Base-by-base conservation (phyloP, 2,329 filamentous ascomycete species). In the Aspergillus phoenicis region DNA sequence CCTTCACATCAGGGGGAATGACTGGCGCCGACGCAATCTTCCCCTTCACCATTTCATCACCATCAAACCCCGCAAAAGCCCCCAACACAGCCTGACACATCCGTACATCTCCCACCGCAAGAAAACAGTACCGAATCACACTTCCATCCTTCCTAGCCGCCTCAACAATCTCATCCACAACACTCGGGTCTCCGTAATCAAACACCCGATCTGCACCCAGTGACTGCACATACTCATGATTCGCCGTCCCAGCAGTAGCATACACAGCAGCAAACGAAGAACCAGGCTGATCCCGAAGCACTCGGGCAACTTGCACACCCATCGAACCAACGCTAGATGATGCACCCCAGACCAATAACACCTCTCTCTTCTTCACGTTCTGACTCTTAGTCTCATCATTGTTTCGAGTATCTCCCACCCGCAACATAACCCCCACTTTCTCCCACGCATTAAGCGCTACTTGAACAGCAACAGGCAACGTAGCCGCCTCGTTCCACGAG, bases 311-410 rank as follows among this genome's bases (percentile, higher is more conserved):
- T 62, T 81, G 79, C 4, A 82, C 78, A 0, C 76, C 77, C 76
- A 81, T 79, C 0, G 74, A 78, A 1, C 79, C 80, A 1, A 82
- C 75, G 48, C 80, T 82, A 0, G 78, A 81, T 8, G 63, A 80
- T 4, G 75, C 80, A 1, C 80, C 80, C 80, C 79, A 82, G 33
- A 82, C 71, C 0, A 82, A 54, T 2, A 82, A 68, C 2, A 65
- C 75, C 56, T 77, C 72, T 59, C 24, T 71, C 60, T 73, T 73
- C 33, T 36, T 36, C 11, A 5, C 10, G 0, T 2, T 15, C 33
- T 36, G 11, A 15, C 5, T 10, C 0, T 36, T 5, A 13, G 5
- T 36, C 0, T 11, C 22, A 22, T 5, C 5, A 48, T 0, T 20
- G 58, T 2, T 33, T 63, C 5, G 30, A 4, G 62, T 62, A 65